Conservation (phyloP, 2,329 filamentous ascomycete genomes). For the Truncatella angustata region DNA sequence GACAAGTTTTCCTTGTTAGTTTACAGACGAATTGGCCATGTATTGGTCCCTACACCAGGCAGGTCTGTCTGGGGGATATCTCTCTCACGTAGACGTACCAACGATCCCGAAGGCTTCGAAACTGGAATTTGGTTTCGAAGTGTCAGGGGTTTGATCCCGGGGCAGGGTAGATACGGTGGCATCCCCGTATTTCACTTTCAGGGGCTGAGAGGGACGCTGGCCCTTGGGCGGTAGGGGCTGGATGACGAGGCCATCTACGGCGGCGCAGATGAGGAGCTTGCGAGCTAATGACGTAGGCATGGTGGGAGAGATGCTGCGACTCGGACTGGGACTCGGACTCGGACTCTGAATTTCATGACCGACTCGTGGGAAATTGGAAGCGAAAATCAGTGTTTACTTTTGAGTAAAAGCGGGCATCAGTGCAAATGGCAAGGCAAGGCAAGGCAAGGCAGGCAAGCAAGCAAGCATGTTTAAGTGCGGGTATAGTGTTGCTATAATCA, state of each 20-base stretch:
- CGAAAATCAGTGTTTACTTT: no score
- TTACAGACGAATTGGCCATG: no score
- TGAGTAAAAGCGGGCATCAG: no score
- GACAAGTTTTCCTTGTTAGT: no score
- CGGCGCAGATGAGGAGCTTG: slow-evolving; percentile 77
- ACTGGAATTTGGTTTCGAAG: slow-evolving; percentile 42
- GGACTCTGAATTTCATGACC: no score
- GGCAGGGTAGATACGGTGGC: slow-evolving; percentile 42
- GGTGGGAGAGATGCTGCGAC: background rate
- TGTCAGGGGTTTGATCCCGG: slow-evolving; percentile 45
- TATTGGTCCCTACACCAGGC: no score
- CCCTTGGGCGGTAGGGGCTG: slow-evolving; percentile 63
- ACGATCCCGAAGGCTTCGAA: slow-evolving; percentile 62
- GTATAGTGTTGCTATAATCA: no score
- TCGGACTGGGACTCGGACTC: no score
- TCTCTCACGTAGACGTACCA: slow-evolving; percentile 36
- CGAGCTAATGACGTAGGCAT: slow-evolving; percentile 54
- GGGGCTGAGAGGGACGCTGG: slow-evolving; percentile 46
- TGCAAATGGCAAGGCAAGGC: no score
- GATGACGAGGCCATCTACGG: slow-evolving; percentile 78
- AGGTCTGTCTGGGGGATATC: background rate
- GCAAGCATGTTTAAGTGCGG: no score
- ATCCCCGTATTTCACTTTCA: slow-evolving; percentile 70
- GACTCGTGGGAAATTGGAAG: no score
- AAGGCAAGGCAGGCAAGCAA: no score